Conservation (phyloP, 2,329 filamentous ascomycete genomes). For the Saccharata proteae region DNA sequence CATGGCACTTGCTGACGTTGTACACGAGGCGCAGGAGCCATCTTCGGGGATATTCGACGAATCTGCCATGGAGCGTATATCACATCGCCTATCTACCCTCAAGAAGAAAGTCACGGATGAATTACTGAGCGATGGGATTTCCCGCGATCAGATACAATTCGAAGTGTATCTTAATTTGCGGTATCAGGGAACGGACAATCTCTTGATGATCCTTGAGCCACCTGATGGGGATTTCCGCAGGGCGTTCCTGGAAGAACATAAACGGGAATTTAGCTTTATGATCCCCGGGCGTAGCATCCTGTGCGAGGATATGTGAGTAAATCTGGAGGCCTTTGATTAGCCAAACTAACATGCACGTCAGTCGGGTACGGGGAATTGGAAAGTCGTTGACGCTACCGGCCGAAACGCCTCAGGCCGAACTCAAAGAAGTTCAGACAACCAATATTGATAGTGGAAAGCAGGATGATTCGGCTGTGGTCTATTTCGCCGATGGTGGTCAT, state of each 20-base stretch:
- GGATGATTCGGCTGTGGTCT: conserved; percentile 10
- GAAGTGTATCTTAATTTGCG: conserved; percentile 32
- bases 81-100: conserved; percentile 58
- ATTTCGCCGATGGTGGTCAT: conserved; percentile 15
- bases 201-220: conserved; percentile 29
- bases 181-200: conserved; percentile 33
- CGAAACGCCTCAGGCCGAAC: conserved; percentile 10
- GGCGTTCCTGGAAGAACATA: conserved; percentile 25
- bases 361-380: conserved; percentile 18
- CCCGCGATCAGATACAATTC: conserved; percentile 10
- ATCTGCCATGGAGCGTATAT: conserved; percentile 28
- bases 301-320: conserved; percentile 34
- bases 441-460: neutral
- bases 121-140: conserved; percentile 58
- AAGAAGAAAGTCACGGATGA: conserved; percentile 50
- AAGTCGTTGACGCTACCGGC: conserved; percentile 9
- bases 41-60: conserved; percentile 16
- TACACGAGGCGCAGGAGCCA: conserved; percentile 30
- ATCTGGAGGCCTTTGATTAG: too few species aligned
- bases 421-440: neutral
- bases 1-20: conserved; percentile 35
- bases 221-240: conserved; percentile 20
- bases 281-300: conserved; percentile 26
- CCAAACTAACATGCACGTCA: too few species aligned
- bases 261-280: conserved; percentile 32